A percentile compares a stretch with the other conserved stretches of the same genome.
These are phyloP conservation scores for Fusarium staphyleae DNA, from an alignment of 2,329 filamentous ascomycete species.

Conservation along the genomic window DNA sequence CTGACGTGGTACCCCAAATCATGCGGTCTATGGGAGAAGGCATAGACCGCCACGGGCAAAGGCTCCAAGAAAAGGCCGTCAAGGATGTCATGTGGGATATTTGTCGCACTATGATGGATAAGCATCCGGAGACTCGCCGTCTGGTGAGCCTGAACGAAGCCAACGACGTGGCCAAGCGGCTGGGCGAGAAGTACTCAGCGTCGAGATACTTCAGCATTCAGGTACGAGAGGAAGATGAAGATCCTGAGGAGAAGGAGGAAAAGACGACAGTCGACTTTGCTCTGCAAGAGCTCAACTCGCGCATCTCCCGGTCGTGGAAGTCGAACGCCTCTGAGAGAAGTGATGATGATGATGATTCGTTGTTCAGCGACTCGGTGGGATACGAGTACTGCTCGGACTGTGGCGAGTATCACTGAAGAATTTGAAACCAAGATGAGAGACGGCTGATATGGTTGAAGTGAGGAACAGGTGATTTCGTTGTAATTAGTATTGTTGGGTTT, in stretches of 20 bases:
- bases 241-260: constrained; percentile 15
- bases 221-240: constrained; percentile 36
- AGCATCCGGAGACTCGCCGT: constrained; percentile 51
- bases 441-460: not conserved
- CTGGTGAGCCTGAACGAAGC: constrained; percentile 63
- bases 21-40: constrained; percentile 38
- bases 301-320: constrained; percentile 31
- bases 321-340: constrained; percentile 3
- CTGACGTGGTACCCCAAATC: constrained; percentile 38
- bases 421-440: not conserved
- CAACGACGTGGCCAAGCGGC: constrained; percentile 63
- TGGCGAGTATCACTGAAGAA: constrained; percentile 17
- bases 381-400: constrained; percentile 15
- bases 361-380: not conserved
- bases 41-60: constrained; percentile 16
- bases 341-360: constrained; percentile 20
- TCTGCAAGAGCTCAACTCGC: constrained; percentile 30
- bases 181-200: constrained; percentile 57
- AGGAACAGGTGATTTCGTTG: not conserved
- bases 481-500: not conserved
- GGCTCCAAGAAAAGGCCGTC: constrained; percentile 6
- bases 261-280: constrained; percentile 44
- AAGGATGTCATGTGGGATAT: constrained; percentile 46
- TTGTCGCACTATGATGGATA: constrained; percentile 44
- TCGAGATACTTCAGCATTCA: constrained; percentile 49